Evolutionary conservation across 2,329 filamentous ascomycete species (phyloP), one percentile per base, ranked within the genome.

Genomic region (Fusarium camptoceras): DNA sequence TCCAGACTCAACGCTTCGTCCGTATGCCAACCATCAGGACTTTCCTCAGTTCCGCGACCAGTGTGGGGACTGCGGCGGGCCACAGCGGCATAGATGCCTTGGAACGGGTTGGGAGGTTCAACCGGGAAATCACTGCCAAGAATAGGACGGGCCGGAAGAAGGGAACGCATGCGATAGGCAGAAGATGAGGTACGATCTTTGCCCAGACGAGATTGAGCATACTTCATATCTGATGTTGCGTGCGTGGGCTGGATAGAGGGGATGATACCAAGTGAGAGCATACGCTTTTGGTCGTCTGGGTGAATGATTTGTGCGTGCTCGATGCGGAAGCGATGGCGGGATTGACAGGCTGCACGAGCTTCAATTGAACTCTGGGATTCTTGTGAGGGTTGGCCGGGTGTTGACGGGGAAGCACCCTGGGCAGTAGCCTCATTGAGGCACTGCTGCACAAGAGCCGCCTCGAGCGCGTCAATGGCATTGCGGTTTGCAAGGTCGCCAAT

Each of bases 71-170:
- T 88, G 43, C 84, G 85, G 58, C 91, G 82, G 15, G 89, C 85
- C 3, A 91, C 84, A 5, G 91, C 91, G 6, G 90, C 90, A 71
- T 91, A 92, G 41, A 92, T 88, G 20, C 90, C 91, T 58, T 89
- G 85, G 68, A 91, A 90, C 3, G 90, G 88, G 71, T 88, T 86
- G 0, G 89, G 86, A 4, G 90, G 90, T 76, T 92, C 90, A 10
- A 93, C 90, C 39, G 91, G 91, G 71, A 92, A 92, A 73, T 92
- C 91, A 50, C 88, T 91, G 4, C 91, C 91, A 3, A 93, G 82
- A 1, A 92, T 79, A 6, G 87, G 87, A 0, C 77, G 77, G 15
- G 85, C 75, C 25, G 85, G 81, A 3, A 91, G 82, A 3, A 92
- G 78, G 1, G 87, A 88, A 14, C 82, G 81, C 90, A 92, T 92